Conservation (phyloP, 2,329 filamentous ascomycete genomes). For the Claviceps sp. region DNA sequence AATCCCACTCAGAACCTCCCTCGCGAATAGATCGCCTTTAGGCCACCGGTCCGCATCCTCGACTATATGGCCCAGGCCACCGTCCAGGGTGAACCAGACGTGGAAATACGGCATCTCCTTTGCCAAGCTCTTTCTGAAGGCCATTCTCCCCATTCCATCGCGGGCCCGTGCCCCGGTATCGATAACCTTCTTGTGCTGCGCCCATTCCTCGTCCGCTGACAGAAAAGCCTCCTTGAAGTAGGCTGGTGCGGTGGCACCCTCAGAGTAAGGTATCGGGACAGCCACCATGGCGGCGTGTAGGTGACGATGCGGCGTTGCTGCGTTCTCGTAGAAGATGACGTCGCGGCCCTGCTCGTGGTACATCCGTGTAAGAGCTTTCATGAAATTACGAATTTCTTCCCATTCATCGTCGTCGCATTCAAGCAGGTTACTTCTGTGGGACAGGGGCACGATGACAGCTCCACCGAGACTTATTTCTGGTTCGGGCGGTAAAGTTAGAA, state of each 20-base stretch:
- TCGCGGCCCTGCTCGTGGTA: conserved; percentile 88
- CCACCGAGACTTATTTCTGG: conserved; percentile 76
- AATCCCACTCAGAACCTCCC: conserved; percentile 88
- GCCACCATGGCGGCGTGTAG: conserved; percentile 76
- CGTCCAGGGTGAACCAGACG: conserved; percentile 87
- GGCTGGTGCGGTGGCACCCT: conserved; percentile 84
- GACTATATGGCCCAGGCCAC: conserved; percentile 82
- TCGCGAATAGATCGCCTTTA: conserved; percentile 77
- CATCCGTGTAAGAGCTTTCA: conserved; percentile 89
- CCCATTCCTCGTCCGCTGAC: conserved; percentile 80
- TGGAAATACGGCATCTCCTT: conserved; percentile 99
- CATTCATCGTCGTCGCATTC: conserved; percentile 98
- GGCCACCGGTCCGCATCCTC: conserved; percentile 83
- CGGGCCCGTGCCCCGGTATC: conserved; percentile 57
- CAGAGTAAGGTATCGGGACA: conserved; percentile 76
- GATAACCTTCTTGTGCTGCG: conserved; percentile 88
- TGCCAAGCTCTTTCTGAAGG: conserved; percentile 70
- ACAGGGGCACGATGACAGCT: conserved; percentile 76
- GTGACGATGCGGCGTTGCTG: conserved; percentile 63
- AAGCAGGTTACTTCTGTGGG: conserved; percentile 80
- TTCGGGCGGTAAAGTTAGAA: conserved; percentile 76
- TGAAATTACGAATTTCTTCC: conserved; percentile 98
- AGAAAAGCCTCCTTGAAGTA: conserved; percentile 95
- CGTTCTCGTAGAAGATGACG: conserved; percentile 96
- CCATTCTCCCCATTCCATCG: conserved; percentile 57